phyloP scores from a whole-genome alignment of 75 land plant species.

The Selaginella tamariscina region DNA sequence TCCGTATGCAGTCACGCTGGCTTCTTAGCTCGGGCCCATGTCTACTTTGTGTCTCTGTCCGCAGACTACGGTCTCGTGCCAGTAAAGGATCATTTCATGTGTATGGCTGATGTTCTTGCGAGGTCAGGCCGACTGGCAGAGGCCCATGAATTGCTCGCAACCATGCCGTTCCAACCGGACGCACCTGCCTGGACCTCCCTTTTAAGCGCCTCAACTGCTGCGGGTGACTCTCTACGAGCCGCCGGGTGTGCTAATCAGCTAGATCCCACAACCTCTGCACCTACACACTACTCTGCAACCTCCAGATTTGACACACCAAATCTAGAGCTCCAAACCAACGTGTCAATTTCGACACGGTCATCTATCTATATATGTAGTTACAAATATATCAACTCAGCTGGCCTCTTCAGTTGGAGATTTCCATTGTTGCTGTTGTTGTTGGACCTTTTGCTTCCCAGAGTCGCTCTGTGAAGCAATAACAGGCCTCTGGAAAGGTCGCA shows the following conservation, averaged over 20 bases:
- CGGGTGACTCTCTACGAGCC: background rate
- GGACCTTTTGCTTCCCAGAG: background rate
- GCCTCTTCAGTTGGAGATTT: background rate
- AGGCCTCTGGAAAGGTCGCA: constrained; percentile 60
- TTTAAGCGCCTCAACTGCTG: background rate
- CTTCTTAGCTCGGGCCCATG: background rate
- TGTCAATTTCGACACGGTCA: background rate
- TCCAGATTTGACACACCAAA: background rate
- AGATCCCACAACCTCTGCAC: background rate
- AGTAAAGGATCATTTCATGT: background rate
- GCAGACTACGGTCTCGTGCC: constrained; percentile 2
- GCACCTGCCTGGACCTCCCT: background rate
- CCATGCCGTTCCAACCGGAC: constrained; percentile 11
- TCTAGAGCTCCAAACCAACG: background rate
- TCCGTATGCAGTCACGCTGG: constrained; percentile 18
- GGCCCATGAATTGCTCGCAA: background rate
- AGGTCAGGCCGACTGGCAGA: background rate
- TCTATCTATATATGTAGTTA: background rate
- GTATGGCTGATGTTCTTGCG: background rate
- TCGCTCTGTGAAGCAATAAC: constrained; percentile 26
- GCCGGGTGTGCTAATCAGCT: background rate
- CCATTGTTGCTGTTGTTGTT: background rate
- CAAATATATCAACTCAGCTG: background rate
- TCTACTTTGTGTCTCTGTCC: constrained; percentile 1
- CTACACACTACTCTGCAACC: background rate